Percentiles rank a stretch among this genome's conserved stretches.
Evolutionary conservation across 2,329 filamentous ascomycete species (phyloP).

Genomic region (Fonsecaea monophora): DNA sequence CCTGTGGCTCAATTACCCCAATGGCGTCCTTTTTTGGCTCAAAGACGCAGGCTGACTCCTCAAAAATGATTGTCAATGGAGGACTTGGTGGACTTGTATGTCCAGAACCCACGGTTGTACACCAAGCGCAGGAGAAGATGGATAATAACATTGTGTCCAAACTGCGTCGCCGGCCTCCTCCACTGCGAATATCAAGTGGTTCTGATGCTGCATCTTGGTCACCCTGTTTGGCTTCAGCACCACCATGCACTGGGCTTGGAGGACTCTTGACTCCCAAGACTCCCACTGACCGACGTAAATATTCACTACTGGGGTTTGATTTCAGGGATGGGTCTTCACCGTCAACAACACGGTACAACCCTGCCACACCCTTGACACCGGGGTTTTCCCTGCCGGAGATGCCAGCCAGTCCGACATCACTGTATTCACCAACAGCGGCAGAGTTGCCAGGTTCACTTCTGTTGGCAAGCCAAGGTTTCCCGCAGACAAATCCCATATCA

Average conservation of each 20-base stretch:
- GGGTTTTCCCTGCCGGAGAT: constrained; percentile 26
- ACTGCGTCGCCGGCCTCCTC: constrained; percentile 21
- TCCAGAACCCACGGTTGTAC: not conserved
- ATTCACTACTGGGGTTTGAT: constrained; percentile 4
- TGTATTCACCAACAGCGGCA: constrained; percentile 23
- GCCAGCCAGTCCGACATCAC: constrained; percentile 19
- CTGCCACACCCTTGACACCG: constrained; percentile 19
- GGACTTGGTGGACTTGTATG: constrained; percentile 31
- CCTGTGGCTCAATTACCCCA: constrained; percentile 1
- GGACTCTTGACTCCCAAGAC: constrained; percentile 32
- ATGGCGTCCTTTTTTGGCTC: constrained; percentile 33
- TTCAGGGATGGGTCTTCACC: constrained; percentile 9
- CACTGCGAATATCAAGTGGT: constrained; percentile 24
- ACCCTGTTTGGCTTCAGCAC: constrained; percentile 14
- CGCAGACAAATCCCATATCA: constrained; percentile 32
- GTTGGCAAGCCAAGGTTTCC: constrained; percentile 33
- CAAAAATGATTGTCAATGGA: constrained; percentile 26
- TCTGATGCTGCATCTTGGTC: not conserved
- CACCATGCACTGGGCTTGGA: constrained; percentile 11
- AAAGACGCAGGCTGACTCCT: constrained; percentile 5
- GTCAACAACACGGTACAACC: constrained; percentile 16
- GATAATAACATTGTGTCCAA: not conserved
- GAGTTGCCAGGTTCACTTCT: constrained; percentile 36
- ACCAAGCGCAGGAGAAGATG: not conserved
- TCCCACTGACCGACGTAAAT: constrained; percentile 23